These are phyloP conservation scores for Acrocalymma vagum DNA, from an alignment of 2,329 filamentous ascomycete species.

Conservation along the genomic window DNA sequence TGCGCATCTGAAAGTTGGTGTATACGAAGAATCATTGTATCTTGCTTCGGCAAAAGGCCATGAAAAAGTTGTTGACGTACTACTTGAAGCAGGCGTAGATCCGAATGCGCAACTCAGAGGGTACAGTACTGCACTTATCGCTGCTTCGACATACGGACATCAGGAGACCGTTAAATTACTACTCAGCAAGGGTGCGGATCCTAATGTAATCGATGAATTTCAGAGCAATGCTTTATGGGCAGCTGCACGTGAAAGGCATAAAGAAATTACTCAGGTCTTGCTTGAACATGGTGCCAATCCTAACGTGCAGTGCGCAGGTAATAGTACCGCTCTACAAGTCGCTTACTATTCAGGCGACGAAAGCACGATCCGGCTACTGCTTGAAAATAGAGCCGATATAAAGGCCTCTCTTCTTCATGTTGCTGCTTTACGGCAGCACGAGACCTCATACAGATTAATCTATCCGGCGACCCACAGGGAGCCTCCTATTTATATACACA, in stretches of 20 bases:
- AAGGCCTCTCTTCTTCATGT: no score
- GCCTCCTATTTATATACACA: no score
- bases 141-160: constrained; percentile 12
- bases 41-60: constrained; percentile 22
- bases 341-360: no score
- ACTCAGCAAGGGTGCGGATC: no score
- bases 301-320: no score
- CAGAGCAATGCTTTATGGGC: constrained; percentile 6
- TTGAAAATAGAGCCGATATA: no score
- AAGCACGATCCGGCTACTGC: no score
- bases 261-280: constrained; percentile 4
- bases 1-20: constrained; percentile 14
- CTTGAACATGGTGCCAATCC: no score
- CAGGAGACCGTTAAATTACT: constrained; percentile 9
- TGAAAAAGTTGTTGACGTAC: constrained; percentile 19
- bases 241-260: constrained; percentile 7
- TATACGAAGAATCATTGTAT: constrained; percentile 22
- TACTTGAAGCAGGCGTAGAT: constrained; percentile 11
- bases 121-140: constrained; percentile 17
- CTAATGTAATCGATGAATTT: constrained; percentile 45
- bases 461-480: no score
- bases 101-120: constrained; percentile 17
- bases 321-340: no score
- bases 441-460: no score
- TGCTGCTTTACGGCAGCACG: no score